Base-by-base conservation (phyloP, 495 filamentous ascomycete species). In the Lasiosphaeriaceae sp. region DNA sequence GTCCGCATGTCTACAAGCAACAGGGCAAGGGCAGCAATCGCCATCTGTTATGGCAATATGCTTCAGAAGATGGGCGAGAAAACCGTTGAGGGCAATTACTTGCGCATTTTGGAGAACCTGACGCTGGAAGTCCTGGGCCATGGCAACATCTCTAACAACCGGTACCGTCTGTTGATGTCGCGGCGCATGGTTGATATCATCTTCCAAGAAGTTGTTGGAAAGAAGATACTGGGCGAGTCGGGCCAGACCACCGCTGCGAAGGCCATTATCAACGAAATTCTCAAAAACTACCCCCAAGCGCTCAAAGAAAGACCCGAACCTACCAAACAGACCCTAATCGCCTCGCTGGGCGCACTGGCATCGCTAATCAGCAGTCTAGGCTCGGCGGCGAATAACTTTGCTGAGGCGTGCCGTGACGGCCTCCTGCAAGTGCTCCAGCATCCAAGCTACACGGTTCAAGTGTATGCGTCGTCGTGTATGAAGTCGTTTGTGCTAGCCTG, bases 241-340 rank as follows among this genome's bases (percentile, higher is more conserved):
- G 92, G 90, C 6, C 92, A 95, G 59, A 76, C 89, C 48, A 85
- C 84, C 62, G 92, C 90, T 29, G 89, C 91, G 6, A 90, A 84
- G 59, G 84, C 81, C 58, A 74, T 99, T 47, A 81, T 96, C 63
- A 97, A 96, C 66, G 85, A 90, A 57, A 79, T 96, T 45, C 80
- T 97, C 44, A 97, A 95, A 69, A 94, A 97, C 64, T 97, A 94
- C 50, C 95, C 94, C 2, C 90, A 96, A 66, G 89, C 88, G 12
- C 74, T 97, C 48, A 95, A 96, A 69, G 94, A 99, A 63, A 84
- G 88, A 47, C 84, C 90, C 1, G 93, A 97, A 62, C 94, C 95
- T 19, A 86, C 81, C 54, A 99, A 99, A 65, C 86, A 96, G 64
- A 86, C 87, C 2, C 69, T 99, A 39, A 85, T 86, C 26, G 87